These are phyloP conservation scores for Fraxinus cuspidata DNA, from an alignment of 257 asterid genomes.

Conservation along the genomic window DNA sequence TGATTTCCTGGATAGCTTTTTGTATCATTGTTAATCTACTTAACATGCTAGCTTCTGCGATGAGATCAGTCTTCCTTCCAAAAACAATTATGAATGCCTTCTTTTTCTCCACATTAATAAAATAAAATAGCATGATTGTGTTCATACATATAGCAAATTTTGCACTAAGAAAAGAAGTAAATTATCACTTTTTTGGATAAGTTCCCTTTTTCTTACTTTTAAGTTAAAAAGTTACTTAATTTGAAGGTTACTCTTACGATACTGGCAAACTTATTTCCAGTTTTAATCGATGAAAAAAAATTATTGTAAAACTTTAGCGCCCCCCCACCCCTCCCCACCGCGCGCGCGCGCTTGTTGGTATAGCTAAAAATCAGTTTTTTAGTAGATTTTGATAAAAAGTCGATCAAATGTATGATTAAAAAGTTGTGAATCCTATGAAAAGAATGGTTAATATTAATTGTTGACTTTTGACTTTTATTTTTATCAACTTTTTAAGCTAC, in stretches of 20 bases:
- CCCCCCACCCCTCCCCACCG: too few species aligned
- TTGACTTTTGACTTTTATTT: too few species aligned
- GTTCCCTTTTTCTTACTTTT: background rate
- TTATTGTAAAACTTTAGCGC: background rate
- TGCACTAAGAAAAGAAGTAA: background rate
- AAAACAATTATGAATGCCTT: background rate
- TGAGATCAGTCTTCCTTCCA: background rate
- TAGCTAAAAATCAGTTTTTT: too few species aligned
- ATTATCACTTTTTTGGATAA: background rate
- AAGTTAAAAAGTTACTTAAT: background rate
- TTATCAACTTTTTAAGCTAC: too few species aligned
- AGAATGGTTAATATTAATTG: too few species aligned
- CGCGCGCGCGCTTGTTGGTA: too few species aligned
- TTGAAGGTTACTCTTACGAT: background rate
- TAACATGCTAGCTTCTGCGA: conserved; percentile 1
- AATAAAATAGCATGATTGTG: background rate
- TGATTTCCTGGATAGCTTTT: conserved; percentile 20
- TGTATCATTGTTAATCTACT: background rate
- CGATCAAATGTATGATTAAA: too few species aligned
- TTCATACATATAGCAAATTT: background rate
- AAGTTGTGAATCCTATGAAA: too few species aligned
- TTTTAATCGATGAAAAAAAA: background rate
- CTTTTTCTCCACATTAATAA: background rate
- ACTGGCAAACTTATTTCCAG: background rate
- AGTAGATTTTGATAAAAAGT: too few species aligned